phyloP scores from a whole-genome alignment of 2,329 filamentous ascomycete genomes.

The Achaetomium macrosporum region DNA sequence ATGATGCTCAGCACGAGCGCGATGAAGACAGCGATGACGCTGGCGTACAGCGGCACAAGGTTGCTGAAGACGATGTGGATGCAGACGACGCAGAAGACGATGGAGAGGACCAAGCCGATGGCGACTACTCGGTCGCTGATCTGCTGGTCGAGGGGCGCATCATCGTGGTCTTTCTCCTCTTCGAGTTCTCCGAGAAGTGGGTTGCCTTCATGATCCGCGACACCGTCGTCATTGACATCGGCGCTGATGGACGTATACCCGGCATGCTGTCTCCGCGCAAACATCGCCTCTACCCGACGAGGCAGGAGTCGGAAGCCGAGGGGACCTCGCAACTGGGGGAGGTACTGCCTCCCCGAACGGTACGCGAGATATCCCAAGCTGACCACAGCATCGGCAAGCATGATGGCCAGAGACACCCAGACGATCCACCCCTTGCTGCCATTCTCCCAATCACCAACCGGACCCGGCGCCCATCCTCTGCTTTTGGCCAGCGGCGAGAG shows the following conservation, averaged over 20 bases:
- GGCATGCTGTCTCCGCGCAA: not conserved
- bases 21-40: conserved; percentile 72
- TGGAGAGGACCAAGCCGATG: conserved; percentile 69
- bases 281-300: conserved; percentile 6
- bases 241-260: conserved; percentile 16
- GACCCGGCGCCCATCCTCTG: conserved; percentile 82
- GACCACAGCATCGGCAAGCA: conserved; percentile 88
- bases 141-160: conserved; percentile 78
- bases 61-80: conserved; percentile 79
- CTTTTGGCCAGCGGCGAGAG: conserved; percentile 83
- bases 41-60: conserved; percentile 73
- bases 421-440: conserved; percentile 99
- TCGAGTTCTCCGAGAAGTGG: conserved; percentile 65
- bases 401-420: conserved; percentile 92
- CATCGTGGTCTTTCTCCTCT: conserved; percentile 60
- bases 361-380: conserved; percentile 75
- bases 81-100: conserved; percentile 72
- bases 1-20: conserved; percentile 73
- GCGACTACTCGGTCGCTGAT: conserved; percentile 66
- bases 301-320: not conserved
- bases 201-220: conserved; percentile 11
- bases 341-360: conserved; percentile 30
- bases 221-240: conserved; percentile 5
- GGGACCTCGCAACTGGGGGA: conserved; percentile 4
- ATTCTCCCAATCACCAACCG: conserved; percentile 80